Evolutionary conservation across 1,284 basidiomycete species (phyloP).

Genomic region (Ganoderma meredithae): DNA sequence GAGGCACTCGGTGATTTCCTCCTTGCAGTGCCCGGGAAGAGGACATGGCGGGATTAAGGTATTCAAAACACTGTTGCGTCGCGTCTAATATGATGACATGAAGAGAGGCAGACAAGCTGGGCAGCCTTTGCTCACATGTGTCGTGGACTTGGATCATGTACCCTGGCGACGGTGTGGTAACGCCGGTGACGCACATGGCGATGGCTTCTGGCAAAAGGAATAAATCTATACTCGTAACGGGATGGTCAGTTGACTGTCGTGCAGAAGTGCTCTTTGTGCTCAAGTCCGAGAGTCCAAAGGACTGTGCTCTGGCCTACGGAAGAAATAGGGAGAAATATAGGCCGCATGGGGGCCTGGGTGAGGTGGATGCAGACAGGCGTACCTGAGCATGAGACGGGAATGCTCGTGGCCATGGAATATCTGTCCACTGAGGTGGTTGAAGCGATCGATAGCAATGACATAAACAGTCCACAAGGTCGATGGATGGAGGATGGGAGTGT

Average conservation of each 20-base stretch:
- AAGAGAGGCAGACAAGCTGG: background rate
- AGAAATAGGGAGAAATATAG: conserved; percentile 8
- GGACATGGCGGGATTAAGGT: background rate
- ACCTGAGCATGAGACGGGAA: conserved; percentile 10
- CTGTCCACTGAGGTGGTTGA: background rate
- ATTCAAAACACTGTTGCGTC: background rate
- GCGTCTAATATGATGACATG: background rate
- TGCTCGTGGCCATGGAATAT: background rate
- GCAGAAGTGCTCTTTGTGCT: conserved; percentile 1
- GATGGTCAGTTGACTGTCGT: conserved; percentile 11
- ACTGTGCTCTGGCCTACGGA: conserved; percentile 1
- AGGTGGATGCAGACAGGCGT: conserved; percentile 4
- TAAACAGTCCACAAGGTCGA: background rate
- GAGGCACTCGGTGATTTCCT: conserved; percentile 4
- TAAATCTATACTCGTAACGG: background rate
- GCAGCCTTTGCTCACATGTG: too few species aligned
- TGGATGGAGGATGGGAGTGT: too few species aligned
- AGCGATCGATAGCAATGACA: background rate
- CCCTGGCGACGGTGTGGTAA: background rate
- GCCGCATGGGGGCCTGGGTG: conserved; percentile 10
- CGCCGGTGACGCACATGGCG: background rate
- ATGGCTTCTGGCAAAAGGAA: background rate
- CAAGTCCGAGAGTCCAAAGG: background rate
- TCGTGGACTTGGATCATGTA: too few species aligned
- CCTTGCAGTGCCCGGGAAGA: background rate